Evolutionary conservation across 768 basidiomycete genomes (phyloP), one percentile per base, ranked within the genome.

Genomic region (Naganishia friedmannii): DNA sequence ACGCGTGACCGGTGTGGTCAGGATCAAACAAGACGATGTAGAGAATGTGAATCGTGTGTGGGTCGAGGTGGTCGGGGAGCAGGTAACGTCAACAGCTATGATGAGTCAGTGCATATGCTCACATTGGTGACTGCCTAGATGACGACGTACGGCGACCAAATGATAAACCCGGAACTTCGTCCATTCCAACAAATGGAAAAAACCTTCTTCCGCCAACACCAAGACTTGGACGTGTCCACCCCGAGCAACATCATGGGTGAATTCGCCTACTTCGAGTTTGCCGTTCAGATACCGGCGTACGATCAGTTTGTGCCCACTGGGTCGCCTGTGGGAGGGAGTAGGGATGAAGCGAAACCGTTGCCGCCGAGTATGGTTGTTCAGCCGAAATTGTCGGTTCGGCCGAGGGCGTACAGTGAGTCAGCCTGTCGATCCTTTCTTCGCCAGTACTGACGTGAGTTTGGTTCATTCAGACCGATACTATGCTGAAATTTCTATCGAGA

Each of bases 181-280:
- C 39, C 60, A 34, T 63, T 45, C 26, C 60, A 63, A 45, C 60
- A 63, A 8, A 63, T 63, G 60, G 37, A 42, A 63, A 63, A 63
- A 21, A 63, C 60, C 13, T 63, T 63, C 39, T 63, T 63, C 60
- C 15, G 39, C 21, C 3, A 26, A 12, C 60, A 26, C 21, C 60
- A 63, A 17, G 60, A 63, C 23, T 15, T 63, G n/a, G 15, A 34
- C 23, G 13, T 58, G 1, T n/a, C 48, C 34, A 2, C n/a, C 2
- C 26, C 60, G 1, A 29, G 29, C n/a, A 28, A 28, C 5, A 13
- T 45, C 6, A 42, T 63, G 39, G 60, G 60, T 3, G 42, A 42
- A 7, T 63, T 45, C 26, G 60, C 60, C 3, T 63, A 63, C 26
- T 45, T 21, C 15, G 26, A 63, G 6, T 63, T 63, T 19, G 26